phyloP scores from a whole-genome alignment of 148 eudicot genomes.

The Camellia sinensis region DNA sequence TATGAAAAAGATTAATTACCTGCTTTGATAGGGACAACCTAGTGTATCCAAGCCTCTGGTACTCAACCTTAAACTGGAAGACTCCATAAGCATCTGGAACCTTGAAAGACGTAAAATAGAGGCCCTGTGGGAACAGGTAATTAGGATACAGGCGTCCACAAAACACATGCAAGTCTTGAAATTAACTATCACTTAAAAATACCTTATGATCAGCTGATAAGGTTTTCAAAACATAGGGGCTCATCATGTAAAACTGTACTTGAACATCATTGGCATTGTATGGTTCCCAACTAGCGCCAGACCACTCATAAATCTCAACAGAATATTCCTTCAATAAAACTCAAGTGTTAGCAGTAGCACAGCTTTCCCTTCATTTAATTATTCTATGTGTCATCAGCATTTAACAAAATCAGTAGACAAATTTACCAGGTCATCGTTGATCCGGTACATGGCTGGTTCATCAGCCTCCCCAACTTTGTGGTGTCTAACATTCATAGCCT shows the following conservation, averaged over 20 bases:
- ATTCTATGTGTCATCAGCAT: background rate
- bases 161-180: background rate
- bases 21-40: slow-evolving; percentile 85
- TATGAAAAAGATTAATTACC: slow-evolving; percentile 31
- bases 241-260: slow-evolving; percentile 84
- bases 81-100: slow-evolving; percentile 98
- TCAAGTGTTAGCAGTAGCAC: slow-evolving; percentile 8
- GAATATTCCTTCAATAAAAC: slow-evolving; percentile 60
- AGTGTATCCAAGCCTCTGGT: slow-evolving; percentile 88
- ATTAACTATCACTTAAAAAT: background rate
- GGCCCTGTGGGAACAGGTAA: slow-evolving; percentile 46
- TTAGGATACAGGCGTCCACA: background rate
- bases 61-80: slow-evolving; percentile 93
- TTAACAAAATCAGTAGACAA: background rate
- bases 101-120: slow-evolving; percentile 67
- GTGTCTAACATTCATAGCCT: slow-evolving; percentile 81
- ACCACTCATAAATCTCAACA: slow-evolving; percentile 84
- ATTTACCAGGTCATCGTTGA: slow-evolving; percentile 82
- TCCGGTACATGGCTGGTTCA: slow-evolving; percentile 83
- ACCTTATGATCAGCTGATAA: slow-evolving; percentile 45
- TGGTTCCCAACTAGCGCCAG: slow-evolving; percentile 88
- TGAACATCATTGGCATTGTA: slow-evolving; percentile 64
- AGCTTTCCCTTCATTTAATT: background rate
- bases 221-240: slow-evolving; percentile 91
- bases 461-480: slow-evolving; percentile 67